Conservation (phyloP, 108 stramenopile species). For the Cylindrotheca closterium region DNA sequence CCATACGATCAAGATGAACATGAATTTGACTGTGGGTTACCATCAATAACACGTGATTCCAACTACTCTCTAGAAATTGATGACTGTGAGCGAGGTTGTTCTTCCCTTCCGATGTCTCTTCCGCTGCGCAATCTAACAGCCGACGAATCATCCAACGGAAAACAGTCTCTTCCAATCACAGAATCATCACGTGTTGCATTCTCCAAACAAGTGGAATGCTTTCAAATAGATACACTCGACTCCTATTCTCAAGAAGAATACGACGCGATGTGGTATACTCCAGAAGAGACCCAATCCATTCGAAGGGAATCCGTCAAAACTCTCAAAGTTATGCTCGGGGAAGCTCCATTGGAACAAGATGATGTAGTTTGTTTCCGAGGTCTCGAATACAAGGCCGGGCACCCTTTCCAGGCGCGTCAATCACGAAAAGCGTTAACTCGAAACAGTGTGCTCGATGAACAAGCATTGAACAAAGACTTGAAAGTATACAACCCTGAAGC, state of each 20-base stretch:
- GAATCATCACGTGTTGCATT: background rate
- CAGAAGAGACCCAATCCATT: background rate
- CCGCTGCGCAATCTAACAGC: too few species aligned
- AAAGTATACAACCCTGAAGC: conserved; percentile 23
- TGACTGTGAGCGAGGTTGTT: too few species aligned
- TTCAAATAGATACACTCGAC: background rate
- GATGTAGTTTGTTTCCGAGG: background rate
- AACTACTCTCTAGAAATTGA: too few species aligned
- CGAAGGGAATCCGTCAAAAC: background rate
- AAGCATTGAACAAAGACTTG: conserved; percentile 33
- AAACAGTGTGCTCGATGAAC: conserved; percentile 31
- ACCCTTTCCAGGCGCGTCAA: background rate
- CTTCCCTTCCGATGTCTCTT: too few species aligned
- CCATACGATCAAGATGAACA: too few species aligned
- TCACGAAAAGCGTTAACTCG: conserved; percentile 9
- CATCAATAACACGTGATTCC: too few species aligned
- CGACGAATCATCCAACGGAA: too few species aligned
- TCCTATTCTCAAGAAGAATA: background rate
- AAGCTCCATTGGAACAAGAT: background rate
- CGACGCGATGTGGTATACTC: conserved; percentile 4
- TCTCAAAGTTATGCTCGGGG: background rate
- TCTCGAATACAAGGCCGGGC: background rate
- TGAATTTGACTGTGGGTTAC: too few species aligned
- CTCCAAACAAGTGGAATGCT: background rate
- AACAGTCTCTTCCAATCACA: background rate